Base-by-base conservation (phyloP, 441 rosid species). In the Pelargonium cotyledonis region DNA sequence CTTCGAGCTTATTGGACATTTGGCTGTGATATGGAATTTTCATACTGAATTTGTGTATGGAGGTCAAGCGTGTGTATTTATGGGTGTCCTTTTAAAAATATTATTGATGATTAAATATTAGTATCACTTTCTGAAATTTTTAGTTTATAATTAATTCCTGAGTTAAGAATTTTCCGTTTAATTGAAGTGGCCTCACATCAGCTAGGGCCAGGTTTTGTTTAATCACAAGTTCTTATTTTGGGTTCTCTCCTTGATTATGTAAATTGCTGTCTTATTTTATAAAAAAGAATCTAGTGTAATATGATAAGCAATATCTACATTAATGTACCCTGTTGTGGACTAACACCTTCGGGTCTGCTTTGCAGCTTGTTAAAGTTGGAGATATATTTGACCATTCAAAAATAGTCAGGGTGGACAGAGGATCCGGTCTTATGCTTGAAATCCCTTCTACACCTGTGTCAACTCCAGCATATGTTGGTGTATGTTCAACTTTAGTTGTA, bases 401-500 rank as follows among this genome's bases (percentile, higher is more conserved):
- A 83, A 88, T 95, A 57, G 80, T 92, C 55, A 85, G 99, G 80
- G 86, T 95, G 68, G 99, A 95, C 74, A 89, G 83, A 79, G 85
- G 86, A 74, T 73, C 81, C 43, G 99, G 99, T 61, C 90, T 95
- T 81, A 83, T 92, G 80, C 93, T 95, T 67, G 98, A 92, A 72
- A 82, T 95, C 73, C 98, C 97, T 63, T 85, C 96, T 51, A 60
- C 68, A 72, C 92, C 98, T 4, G 72, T 65, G 15, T 77, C 94
- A 57, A 82, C 85, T 51, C 92, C 96, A 10, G 90, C 97, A 78
- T 95, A 84, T 73, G 97, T 90, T 77, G 82, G 78, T 66, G 98
- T 95, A 89, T 78, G 97, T 80, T 21, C 21, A 43, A 18, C 70
- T 63, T 67, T 16, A 40, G 67, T 72, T 74, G 40, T 76, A 58